Conservation (phyloP, 768 basidiomycete species). For the Sarcodon aspratus region DNA sequence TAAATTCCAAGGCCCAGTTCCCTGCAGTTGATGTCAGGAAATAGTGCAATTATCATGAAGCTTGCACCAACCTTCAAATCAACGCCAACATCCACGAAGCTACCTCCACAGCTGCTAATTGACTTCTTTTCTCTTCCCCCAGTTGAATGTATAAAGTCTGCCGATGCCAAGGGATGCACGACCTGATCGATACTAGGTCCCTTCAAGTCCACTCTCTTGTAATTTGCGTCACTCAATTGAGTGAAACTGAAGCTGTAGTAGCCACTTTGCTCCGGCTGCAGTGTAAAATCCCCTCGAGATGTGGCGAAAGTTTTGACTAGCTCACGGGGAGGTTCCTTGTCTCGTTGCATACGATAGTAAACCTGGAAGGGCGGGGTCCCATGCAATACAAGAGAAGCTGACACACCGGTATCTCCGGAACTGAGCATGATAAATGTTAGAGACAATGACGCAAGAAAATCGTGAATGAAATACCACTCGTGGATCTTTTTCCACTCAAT, state of each 20-base stretch:
- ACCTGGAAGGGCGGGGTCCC: conserved; percentile 87
- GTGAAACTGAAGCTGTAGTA: conserved; percentile 79
- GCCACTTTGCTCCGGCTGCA: conserved; percentile 84
- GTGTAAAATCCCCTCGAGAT: conserved; percentile 70
- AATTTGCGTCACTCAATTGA: conserved; percentile 75
- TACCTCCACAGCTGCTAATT: conserved; percentile 73
- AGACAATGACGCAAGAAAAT: neutral
- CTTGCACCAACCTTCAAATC: conserved; percentile 54
- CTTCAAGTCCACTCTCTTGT: conserved; percentile 61
- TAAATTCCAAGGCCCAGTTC: conserved; percentile 84
- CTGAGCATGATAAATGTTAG: conserved; percentile 23
- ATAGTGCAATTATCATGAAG: no score
- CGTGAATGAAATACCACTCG: conserved; percentile 53
- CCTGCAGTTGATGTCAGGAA: conserved; percentile 30
- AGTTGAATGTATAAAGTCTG: conserved; percentile 45
- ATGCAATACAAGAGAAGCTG: conserved; percentile 74
- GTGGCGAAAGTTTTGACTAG: conserved; percentile 45
- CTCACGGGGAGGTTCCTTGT: conserved; percentile 54
- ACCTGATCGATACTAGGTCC: conserved; percentile 77
- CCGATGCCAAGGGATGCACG: conserved; percentile 81
- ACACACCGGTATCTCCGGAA: conserved; percentile 87
- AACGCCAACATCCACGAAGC: conserved; percentile 63
- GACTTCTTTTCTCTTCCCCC: conserved; percentile 37
- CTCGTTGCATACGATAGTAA: conserved; percentile 63
- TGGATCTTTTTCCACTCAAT: conserved; percentile 85